These are phyloP conservation scores for Crucihimalaya himalaica DNA, from an alignment of 345 rosid species.

Conservation along the genomic window DNA sequence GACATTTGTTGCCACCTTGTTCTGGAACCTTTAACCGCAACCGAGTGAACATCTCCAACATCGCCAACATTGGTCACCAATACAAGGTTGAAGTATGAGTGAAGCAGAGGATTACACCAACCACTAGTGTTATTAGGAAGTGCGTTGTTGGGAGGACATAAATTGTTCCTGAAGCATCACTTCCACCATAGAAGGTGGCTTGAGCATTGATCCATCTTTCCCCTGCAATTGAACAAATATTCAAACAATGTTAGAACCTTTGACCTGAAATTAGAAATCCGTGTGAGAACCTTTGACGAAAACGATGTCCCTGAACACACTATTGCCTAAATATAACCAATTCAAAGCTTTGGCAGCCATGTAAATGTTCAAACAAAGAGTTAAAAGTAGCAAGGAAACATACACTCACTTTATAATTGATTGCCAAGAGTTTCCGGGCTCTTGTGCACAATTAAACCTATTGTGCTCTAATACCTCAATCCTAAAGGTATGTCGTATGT, in stretches of 20 bases:
- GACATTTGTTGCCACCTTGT: conserved; percentile 59
- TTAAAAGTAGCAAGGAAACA: no score
- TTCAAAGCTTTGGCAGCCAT: no score
- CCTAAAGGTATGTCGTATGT: no score
- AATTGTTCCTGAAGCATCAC: conserved; percentile 83
- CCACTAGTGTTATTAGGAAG: conserved; percentile 57
- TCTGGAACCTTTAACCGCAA: conserved; percentile 56
- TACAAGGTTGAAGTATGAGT: conserved; percentile 59
- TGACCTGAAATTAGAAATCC: no score
- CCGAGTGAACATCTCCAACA: conserved; percentile 51
- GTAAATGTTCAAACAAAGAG: no score
- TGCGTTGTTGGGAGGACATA: conserved; percentile 66
- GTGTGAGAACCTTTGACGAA: no score
- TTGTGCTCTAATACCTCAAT: no score
- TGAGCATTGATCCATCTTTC: conserved; percentile 65
- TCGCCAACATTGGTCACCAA: conserved; percentile 64
- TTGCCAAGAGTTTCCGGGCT: no score
- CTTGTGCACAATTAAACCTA: no score
- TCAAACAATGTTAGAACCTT: conserved; percentile 3
- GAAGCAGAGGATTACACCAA: conserved; percentile 69
- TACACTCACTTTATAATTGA: no score
- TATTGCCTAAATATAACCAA: no score
- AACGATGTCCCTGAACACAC: no score
- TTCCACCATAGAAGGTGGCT: conserved; percentile 87
- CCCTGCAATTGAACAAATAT: neutral